Percentiles rank a stretch among this genome's conserved stretches.
These are phyloP conservation scores for Fraxinus paxiana DNA, from an alignment of 305 asterid genomes.

Conservation along the genomic window DNA sequence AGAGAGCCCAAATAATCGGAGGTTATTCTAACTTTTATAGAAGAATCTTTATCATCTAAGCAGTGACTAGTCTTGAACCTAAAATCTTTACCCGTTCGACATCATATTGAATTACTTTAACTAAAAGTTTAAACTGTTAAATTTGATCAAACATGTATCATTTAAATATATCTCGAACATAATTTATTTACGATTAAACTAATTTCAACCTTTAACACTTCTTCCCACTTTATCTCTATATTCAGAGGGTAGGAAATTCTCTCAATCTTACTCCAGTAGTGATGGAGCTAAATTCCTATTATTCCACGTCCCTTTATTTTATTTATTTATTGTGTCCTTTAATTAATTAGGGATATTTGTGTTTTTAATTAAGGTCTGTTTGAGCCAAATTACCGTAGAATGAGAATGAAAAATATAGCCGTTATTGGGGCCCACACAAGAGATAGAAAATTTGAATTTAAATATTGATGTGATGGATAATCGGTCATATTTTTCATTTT, in stretches of 20 bases:
- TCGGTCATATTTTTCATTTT: too few relatives aligned
- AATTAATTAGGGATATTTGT: not conserved
- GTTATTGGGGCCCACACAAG: too few relatives aligned
- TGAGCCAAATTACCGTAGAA: too few relatives aligned
- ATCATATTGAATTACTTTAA: not conserved
- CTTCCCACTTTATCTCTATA: not conserved
- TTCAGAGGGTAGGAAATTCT: not conserved
- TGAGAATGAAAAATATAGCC: too few relatives aligned
- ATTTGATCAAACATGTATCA: not conserved
- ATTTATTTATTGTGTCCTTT: not conserved
- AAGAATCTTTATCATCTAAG: not conserved
- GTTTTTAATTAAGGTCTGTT: too few relatives aligned
- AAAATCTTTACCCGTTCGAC: not conserved
- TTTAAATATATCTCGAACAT: not conserved
- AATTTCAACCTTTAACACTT: not conserved
- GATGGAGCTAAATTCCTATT: not conserved
- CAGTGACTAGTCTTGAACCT: not conserved
- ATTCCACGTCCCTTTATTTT: not conserved
- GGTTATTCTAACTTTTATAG: not conserved
- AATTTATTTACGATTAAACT: not conserved
- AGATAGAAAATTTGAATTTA: too few relatives aligned
- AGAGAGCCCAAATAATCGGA: not conserved
- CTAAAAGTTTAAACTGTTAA: not conserved
- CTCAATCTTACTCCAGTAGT: not conserved
- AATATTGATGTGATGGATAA: too few relatives aligned